Base-by-base conservation (phyloP, 2,329 filamentous ascomycete species). In the Xylaria sp. region DNA sequence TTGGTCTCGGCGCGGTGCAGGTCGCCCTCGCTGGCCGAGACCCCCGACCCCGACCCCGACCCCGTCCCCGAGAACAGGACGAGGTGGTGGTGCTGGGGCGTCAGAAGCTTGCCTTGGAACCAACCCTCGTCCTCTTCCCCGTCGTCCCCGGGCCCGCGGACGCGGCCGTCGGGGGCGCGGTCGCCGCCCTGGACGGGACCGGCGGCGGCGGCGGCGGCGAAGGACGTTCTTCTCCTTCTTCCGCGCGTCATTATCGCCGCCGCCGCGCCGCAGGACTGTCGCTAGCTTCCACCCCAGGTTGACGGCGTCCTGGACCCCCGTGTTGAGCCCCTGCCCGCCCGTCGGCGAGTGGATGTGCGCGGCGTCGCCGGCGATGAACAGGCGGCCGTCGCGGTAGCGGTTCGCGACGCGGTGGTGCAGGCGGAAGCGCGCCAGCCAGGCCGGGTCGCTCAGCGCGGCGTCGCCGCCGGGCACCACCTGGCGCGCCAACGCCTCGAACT, bases 261-360 rank as follows among this genome's bases (percentile, higher is more conserved):
- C 69, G 0, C 62, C 46, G 21, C 52, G 42, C 2, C 59, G 58
- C 1, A 80, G 63, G 3, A 77, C 78, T 1, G 74, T 69, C 0
- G 77, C 74, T 2, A 84, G 69, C 59, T 84, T 84, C 80, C 81
- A 84, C 19, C 76, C 77, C 0, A 84, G 69, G 51, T 84, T 83
- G 24, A 78, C 71, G 0, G 78, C 76, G 51, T 84, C 81, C 20
- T 79, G 76, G 18, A 84, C 73, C 0, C 81, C 80, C 0, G 79
- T 79, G 61, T 85, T 84, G 76, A 84, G 78, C 1, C 81, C 82
- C 61, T 83, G 80, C 0, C 78, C 82, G 1, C 79, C 81, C 0
- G 76, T 74, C 0, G 79, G 78, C 43, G 72, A 79, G 56, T 83
- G 79, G 17, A 79, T 79, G 57, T 84, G 81, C 2, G 78, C 79